Evolutionary conservation across 352 stramenopile genomes (phyloP).

Genomic region (Globisporangium cystogenes): DNA sequence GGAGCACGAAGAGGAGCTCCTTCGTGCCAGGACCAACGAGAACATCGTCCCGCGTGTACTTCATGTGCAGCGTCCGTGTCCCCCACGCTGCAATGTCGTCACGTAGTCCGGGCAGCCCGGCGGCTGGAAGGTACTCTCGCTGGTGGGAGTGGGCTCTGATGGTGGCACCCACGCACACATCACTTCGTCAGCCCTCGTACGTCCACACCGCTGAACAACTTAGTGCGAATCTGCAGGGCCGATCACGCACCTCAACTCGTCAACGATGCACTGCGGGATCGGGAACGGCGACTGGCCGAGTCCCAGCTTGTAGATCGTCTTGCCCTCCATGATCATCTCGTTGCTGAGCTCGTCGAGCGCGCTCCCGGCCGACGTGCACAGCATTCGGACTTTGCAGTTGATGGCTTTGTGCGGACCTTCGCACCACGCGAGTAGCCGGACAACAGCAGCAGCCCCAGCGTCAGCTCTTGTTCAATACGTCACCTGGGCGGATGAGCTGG

Average conservation of each 20-base stretch:
- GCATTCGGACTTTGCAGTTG: conserved; percentile 85
- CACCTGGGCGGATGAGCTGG: no score
- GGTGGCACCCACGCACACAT: no score
- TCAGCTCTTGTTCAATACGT: background rate
- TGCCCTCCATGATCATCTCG: conserved; percentile 73
- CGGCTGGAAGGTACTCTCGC: conserved; percentile 78
- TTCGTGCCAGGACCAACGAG: conserved; percentile 87
- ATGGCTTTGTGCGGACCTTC: conserved; percentile 72
- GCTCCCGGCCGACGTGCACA: conserved; percentile 72
- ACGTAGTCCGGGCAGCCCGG: conserved; percentile 63
- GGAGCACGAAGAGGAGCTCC: conserved; percentile 84
- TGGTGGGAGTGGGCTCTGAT: conserved; percentile 71
- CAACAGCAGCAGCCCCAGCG: background rate
- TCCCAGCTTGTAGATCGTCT: conserved; percentile 81
- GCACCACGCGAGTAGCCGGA: background rate
- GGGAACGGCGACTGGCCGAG: conserved; percentile 84
- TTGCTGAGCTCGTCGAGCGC: conserved; percentile 85
- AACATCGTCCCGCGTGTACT: conserved; percentile 73
- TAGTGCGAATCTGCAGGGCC: no score
- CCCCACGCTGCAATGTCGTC: conserved; percentile 78
- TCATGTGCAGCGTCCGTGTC: conserved; percentile 39
- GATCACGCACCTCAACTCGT: conserved; percentile 78
- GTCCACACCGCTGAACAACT: background rate
- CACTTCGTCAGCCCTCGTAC: no score
- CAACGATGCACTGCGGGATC: conserved; percentile 84